Evolutionary conservation across 495 filamentous ascomycete species (phyloP).

Genomic region (Chlorociboria aeruginascens): DNA sequence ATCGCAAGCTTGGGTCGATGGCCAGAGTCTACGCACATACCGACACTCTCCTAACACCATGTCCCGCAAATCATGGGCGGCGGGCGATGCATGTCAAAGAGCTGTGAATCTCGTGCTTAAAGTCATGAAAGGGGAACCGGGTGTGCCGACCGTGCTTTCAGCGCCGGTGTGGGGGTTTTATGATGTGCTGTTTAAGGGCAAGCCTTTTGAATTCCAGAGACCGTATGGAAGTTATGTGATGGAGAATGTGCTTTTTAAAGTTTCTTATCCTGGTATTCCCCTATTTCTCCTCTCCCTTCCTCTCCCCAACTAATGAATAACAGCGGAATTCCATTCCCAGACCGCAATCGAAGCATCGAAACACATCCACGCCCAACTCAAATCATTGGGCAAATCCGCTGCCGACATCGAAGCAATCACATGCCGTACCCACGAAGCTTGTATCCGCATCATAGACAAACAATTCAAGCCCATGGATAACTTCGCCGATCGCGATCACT

Average conservation of each 20-base stretch:
- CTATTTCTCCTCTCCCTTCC: neutral
- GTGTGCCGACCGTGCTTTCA: conserved; percentile 83
- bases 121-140: conserved; percentile 83
- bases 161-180: conserved; percentile 98
- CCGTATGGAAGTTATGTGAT: conserved; percentile 97
- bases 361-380: conserved; percentile 71
- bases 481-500: conserved; percentile 98
- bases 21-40: conserved; percentile 92
- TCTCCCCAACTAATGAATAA: neutral
- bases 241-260: conserved; percentile 99
- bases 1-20: conserved; percentile 95
- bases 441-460: conserved; percentile 98
- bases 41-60: conserved; percentile 97
- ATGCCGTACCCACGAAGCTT: conserved; percentile 95
- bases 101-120: conserved; percentile 91
- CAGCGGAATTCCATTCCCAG: conserved; percentile 97
- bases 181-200: conserved; percentile 91
- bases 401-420: conserved; percentile 87
- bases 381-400: conserved; percentile 75
- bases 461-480: conserved; percentile 99
- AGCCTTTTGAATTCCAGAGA: conserved; percentile 91
- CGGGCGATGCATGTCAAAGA: conserved; percentile 92
- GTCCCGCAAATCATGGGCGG: conserved; percentile 98
- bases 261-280: conserved; percentile 79
- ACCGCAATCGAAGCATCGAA: conserved; percentile 93